Conservation (phyloP, 2,329 filamentous ascomycete species). For the Neopestalotiopsis sp. region DNA sequence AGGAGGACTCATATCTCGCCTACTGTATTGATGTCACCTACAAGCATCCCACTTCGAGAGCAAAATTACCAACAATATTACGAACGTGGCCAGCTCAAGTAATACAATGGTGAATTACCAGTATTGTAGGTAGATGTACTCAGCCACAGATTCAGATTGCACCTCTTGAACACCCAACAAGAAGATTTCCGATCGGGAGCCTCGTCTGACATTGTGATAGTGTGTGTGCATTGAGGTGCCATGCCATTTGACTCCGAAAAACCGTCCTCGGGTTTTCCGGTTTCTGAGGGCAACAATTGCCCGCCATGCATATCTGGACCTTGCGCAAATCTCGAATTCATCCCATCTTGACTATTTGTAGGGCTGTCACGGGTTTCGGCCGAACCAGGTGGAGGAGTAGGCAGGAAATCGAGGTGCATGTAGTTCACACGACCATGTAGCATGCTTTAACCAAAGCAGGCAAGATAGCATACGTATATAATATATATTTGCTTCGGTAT, state of each 20-base stretch:
- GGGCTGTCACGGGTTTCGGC: slow-evolving; percentile 8
- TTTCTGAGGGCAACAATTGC: background rate
- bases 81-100: too few relatives aligned
- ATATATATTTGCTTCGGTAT: too few relatives aligned
- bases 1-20: too few relatives aligned
- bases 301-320: background rate
- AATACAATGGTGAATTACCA: too few relatives aligned
- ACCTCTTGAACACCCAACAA: background rate
- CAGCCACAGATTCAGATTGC: slow-evolving; percentile 1
- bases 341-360: slow-evolving; percentile 6
- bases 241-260: background rate
- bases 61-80: too few relatives aligned
- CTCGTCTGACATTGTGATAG: slow-evolving; percentile 1
- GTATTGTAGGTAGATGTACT: background rate
- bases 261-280: background rate
- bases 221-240: background rate
- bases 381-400: background rate
- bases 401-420: background rate
- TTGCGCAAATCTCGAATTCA: slow-evolving; percentile 4
- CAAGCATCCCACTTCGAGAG: too few relatives aligned
- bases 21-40: too few relatives aligned
- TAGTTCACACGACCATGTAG: background rate
- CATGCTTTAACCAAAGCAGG: background rate
- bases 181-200: background rate
- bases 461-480: background rate